Evolutionary conservation across 106 monocot genomes (phyloP), one percentile per base, ranked within the genome.

Genomic region (Apostasia ramifera): DNA sequence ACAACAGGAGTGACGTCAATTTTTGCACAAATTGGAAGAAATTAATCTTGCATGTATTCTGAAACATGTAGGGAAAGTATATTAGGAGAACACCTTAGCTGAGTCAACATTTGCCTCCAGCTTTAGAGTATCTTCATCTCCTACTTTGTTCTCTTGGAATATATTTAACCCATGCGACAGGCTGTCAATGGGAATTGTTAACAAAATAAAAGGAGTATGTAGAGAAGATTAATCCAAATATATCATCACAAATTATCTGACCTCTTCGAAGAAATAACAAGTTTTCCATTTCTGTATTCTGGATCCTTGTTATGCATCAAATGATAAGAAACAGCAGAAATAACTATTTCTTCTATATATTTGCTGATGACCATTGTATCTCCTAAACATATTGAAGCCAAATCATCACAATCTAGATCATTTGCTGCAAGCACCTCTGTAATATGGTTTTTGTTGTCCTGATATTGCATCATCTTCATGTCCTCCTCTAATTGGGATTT

Each of bases 401-500:
- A 71, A 80, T 91, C 87, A 59, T 91, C 84, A 76, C 91, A 91
- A 15, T 91, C 91, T 46, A 91, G 77, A 78, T 91, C 87, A 82
- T 91, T 91, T 74, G 74, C 68, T 58, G 87, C 72, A 61, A 91
- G 87, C 38, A 91, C 91, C 67, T 87, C 91, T 0, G 39, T 80
- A 14, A 91, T 91, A 63, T 87, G 87, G 67, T 87, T 91, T 72
- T 70, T 82, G 76, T 91, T 91, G 70, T 91, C 91, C 66, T 91
- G 87, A 69, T 63, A 82, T 63, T 80, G 91, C 54, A 91, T 78
- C 72, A 79, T 76, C 78, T 82, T 91, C 77, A 82, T 87, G 71
- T 91, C 87, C 78, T 91, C 87, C 79, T 91, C 91, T 53, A 91
- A 55, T 57, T 91, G 87, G 44, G 84, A 78, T 72, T 84, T 87